Base-by-base conservation (phyloP, 2,329 filamentous ascomycete genomes). In the Microcyclospora tardicrescens region DNA sequence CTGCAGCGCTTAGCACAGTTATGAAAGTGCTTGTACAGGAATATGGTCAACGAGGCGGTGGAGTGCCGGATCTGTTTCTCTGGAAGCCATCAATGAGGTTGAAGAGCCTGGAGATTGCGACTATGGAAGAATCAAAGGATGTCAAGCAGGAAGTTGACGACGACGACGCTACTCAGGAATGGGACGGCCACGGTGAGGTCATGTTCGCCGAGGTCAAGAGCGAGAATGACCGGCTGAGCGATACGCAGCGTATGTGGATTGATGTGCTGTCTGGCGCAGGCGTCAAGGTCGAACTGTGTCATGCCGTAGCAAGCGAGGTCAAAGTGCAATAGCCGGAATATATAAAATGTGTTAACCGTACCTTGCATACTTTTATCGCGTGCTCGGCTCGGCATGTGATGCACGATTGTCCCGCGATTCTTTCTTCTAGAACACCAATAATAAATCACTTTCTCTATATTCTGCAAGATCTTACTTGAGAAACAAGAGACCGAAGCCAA, bases 1-100 rank as follows among this genome's bases (percentile, higher is more conserved):
- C 83, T n/a, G 75, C 77, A 44, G 85, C 84, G 1, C 66, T 98
- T 43, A 84, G 83, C 5, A 78, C 78, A 0, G 71, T 96, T 24
- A 95, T 91, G 64, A 91, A 89, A 61, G 85, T 96, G 31, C 78
- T 96, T 72, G 87, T 85, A 31, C 87, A 98, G 62, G 91, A 98
- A 59, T 98, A 98, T 61, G 75, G 77, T 46, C 79, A 84, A 51
- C 68, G 91, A 36, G 84, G 84, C 3, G 82, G 85, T 12, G 91
- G 91, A 0, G 79, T 98, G 43, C 91, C 91, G 3, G 91, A 98
- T 67, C 64, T 98, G 45, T 82, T 98, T 46, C 70, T 98, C 2
- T 98, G 91, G 91, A 75, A 77, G 51, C 52, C 62, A 16, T 40
- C 34, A 52, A 58, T 19, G 50, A 44, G 32, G 45, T 46, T 28